These are phyloP conservation scores for Eutrema salsugineum DNA, from an alignment of 441 rosid species.

Conservation along the genomic window DNA sequence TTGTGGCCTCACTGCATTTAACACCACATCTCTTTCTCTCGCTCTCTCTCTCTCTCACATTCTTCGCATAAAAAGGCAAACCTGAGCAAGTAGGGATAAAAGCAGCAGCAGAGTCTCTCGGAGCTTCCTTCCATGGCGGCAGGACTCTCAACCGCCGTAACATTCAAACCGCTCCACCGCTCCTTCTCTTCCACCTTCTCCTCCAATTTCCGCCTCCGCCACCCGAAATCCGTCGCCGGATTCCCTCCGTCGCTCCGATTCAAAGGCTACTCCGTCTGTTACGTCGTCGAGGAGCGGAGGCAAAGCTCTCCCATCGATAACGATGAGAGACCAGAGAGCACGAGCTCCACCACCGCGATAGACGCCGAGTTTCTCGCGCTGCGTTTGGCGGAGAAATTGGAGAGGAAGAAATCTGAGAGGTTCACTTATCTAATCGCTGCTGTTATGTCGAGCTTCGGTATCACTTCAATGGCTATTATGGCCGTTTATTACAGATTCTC, in stretches of 20 bases:
- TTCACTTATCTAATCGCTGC: conserved; percentile 80
- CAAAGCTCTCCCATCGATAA: conserved; percentile 36
- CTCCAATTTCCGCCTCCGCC: conserved; percentile 13
- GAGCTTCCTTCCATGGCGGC: conserved; percentile 55
- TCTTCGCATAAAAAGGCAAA: not conserved
- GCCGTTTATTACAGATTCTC: conserved; percentile 86
- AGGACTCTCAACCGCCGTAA: conserved; percentile 49
- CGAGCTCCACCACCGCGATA: not conserved
- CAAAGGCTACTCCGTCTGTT: conserved; percentile 44
- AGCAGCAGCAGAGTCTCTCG: not conserved
- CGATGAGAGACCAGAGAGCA: conserved; percentile 18
- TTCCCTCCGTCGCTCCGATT: conserved; percentile 27
- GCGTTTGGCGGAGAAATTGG: conserved; percentile 57
- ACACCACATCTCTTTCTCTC: conserved; percentile 15
- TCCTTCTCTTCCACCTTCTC: conserved; percentile 18
- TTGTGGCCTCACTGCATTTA: conserved; percentile 8
- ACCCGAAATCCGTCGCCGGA: conserved; percentile 32
- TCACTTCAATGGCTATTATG: conserved; percentile 91
- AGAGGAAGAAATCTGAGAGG: conserved; percentile 83
- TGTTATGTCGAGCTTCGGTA: conserved; percentile 83
- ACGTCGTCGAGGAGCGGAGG: conserved; percentile 51
- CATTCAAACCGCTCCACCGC: conserved; percentile 39
- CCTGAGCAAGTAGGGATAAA: not conserved
- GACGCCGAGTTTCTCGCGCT: conserved; percentile 41
- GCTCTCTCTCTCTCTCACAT: not conserved